Base-by-base conservation (phyloP, 2,329 filamentous ascomycete species). In the Ophiosphaerella narmari region DNA sequence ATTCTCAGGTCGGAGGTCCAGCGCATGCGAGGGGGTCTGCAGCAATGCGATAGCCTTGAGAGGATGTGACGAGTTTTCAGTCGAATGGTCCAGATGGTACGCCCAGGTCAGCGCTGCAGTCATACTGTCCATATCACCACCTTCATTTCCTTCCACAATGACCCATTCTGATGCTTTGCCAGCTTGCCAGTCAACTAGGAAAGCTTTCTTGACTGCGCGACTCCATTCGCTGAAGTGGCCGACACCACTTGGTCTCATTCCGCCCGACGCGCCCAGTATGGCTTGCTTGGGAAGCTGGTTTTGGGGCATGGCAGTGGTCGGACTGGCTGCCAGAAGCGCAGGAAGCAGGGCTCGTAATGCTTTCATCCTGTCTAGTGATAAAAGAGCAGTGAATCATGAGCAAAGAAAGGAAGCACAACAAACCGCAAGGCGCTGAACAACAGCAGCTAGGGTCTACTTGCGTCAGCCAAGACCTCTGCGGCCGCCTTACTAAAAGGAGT, bases 171-270 rank as follows among this genome's bases (percentile, higher is more conserved):
- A 69, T 4, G 69, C 67, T 47, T 61, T 67, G 11, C 74, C 74
- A 4, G 66, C 71, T 52, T 79, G 77, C 77, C 77, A 79, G 60
- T 79, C 77, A 51, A 78, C 66, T 40, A 78, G 59, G 40, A 79
- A 79, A 12, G 72, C 63, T 37, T 75, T 76, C 65, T 79, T 79
- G 14, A 70, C 78, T 9, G 70, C 72, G 32, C 77, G 75, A 23
- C 73, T 76, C 77, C 77, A 79, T 57, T 79, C 75, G 62, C 74
- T 77, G 63, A 79, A 78, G 64, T 79, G 77, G 29, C 77, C 77
- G 11, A 78, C 76, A 13, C 77, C 77, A 12, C 62, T 42, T 8
- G 46, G 43, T 43, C 54, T 60, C 42, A 39, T 23, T 26, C 46
- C 45, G 38, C 45, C 32, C 3, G 50, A 39, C 35, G 49, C 48